These are phyloP conservation scores for Rosa hybrid DNA, from an alignment of 331 rosid genomes.

Conservation along the genomic window DNA sequence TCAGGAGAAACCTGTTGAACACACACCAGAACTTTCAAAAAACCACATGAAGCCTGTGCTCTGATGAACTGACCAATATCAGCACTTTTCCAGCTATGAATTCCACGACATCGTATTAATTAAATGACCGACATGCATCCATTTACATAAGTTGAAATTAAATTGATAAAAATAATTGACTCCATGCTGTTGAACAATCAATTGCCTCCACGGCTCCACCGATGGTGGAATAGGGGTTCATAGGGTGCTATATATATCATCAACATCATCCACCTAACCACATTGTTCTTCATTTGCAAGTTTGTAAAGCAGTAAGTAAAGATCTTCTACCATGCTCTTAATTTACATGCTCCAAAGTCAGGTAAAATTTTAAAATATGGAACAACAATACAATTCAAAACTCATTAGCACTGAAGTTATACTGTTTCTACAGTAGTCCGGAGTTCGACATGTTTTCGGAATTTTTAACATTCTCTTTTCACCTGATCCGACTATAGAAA, in stretches of 20 bases:
- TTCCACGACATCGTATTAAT: not conserved
- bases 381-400: not conserved
- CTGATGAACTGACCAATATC: not conserved
- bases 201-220: not conserved
- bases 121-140: not conserved
- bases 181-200: not conserved
- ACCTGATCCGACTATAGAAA: not conserved
- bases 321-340: not conserved
- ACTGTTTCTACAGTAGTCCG: not conserved
- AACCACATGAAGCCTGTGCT: constrained; percentile 5
- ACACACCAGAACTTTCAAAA: not conserved
- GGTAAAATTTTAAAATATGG: not conserved
- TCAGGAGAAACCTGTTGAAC: not conserved
- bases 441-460: not conserved
- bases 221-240: not conserved
- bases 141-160: not conserved
- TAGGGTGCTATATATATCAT: not conserved
- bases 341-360: not conserved
- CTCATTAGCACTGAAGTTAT: not conserved
- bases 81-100: not conserved
- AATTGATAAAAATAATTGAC: not conserved
- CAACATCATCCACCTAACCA: not conserved
- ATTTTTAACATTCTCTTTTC: not conserved
- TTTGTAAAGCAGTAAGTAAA: not conserved
- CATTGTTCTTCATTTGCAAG: not conserved